phyloP scores from a whole-genome alignment of 1,284 basidiomycete species.

The Tylopilus microsporus region DNA sequence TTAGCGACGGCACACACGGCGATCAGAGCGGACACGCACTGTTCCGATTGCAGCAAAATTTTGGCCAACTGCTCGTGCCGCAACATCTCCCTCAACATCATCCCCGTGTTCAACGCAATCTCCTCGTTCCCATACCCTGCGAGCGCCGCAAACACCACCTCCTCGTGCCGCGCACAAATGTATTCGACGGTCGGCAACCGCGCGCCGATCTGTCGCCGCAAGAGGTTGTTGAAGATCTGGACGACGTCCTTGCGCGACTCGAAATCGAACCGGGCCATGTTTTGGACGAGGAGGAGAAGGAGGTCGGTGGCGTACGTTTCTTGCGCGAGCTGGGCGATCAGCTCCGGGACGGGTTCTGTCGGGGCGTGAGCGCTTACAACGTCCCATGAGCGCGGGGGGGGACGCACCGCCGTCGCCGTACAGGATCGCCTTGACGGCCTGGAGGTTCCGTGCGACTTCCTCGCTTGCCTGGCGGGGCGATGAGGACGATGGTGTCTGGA shows the following conservation, averaged over 20 bases:
- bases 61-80: constrained; percentile 89
- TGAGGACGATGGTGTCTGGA: neutral
- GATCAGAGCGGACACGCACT: constrained; percentile 50
- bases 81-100: constrained; percentile 97
- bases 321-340: constrained; percentile 89
- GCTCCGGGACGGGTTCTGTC: constrained; percentile 76
- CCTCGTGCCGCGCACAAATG: constrained; percentile 74
- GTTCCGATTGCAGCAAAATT: constrained; percentile 87
- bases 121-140: constrained; percentile 93
- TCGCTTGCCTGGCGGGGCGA: constrained; percentile 62
- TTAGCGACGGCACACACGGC: constrained; percentile 8
- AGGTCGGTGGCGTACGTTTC: constrained; percentile 93
- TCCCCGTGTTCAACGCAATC: constrained; percentile 93
- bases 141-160: constrained; percentile 81
- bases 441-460: constrained; percentile 83
- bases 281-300: constrained; percentile 74
- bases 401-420: constrained; percentile 79
- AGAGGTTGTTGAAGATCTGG: constrained; percentile 94
- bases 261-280: constrained; percentile 89
- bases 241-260: constrained; percentile 96
- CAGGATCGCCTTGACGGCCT: constrained; percentile 83
- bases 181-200: constrained; percentile 96
- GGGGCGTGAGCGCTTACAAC: neutral
- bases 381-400: neutral
- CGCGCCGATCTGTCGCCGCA: constrained; percentile 89